Conservation (phyloP, 2,329 filamentous ascomycete species). For the Ascochyta koolunga region DNA sequence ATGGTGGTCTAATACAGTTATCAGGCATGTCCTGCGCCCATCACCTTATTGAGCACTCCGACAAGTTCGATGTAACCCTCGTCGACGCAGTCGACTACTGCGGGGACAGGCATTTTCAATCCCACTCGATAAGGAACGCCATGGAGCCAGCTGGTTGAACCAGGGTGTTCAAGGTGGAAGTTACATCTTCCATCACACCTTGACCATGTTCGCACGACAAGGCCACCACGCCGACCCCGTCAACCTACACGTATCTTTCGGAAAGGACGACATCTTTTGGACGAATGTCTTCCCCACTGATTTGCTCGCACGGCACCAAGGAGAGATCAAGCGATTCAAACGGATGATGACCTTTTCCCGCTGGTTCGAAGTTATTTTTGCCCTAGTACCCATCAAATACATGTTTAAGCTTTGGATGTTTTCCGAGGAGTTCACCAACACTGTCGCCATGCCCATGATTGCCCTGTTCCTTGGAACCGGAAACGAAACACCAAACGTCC, state of each 20-base stretch:
- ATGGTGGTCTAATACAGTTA: not conserved
- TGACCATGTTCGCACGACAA: slow-evolving; percentile 67
- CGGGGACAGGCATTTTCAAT: slow-evolving; percentile 67
- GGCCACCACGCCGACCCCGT: slow-evolving; percentile 63
- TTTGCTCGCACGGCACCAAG: slow-evolving; percentile 61
- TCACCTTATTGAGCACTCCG: slow-evolving; percentile 68
- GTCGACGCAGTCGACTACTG: slow-evolving; percentile 59
- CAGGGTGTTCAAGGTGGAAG: slow-evolving; percentile 69
- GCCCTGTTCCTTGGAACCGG: slow-evolving; percentile 77
- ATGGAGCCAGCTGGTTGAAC: slow-evolving; percentile 66
- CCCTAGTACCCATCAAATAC: slow-evolving; percentile 65
- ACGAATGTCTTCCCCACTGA: slow-evolving; percentile 68
- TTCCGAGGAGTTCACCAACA: slow-evolving; percentile 71
- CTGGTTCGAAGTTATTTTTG: slow-evolving; percentile 65
- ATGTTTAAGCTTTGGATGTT: slow-evolving; percentile 73
- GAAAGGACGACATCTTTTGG: slow-evolving; percentile 69
- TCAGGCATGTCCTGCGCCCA: slow-evolving; percentile 69
- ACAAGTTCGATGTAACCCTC: slow-evolving; percentile 69
- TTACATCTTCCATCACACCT: slow-evolving; percentile 71
- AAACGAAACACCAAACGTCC: slow-evolving; percentile 75
- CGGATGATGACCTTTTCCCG: slow-evolving; percentile 63
- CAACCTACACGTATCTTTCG: slow-evolving; percentile 61
- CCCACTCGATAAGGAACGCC: slow-evolving; percentile 59
- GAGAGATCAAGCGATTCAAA: slow-evolving; percentile 62
- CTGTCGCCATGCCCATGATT: slow-evolving; percentile 73